Conservation (phyloP, 2,329 filamentous ascomycete genomes). For the Apiospora arundinis region DNA sequence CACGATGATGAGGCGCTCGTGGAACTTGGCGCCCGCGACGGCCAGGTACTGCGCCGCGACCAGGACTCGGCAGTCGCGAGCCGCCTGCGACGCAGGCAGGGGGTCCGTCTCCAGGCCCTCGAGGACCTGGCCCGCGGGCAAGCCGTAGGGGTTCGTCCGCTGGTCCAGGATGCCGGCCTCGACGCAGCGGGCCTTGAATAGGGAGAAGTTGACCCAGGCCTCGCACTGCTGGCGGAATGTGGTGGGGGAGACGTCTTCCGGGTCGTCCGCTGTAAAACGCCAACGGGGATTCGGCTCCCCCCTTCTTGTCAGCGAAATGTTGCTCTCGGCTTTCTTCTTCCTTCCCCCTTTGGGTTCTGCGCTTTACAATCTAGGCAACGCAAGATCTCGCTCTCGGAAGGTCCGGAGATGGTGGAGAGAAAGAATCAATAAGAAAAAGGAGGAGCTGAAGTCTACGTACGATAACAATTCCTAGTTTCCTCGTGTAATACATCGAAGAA, state of each 20-base stretch:
- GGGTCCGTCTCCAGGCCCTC: slow-evolving; percentile 18
- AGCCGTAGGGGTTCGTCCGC: slow-evolving; percentile 15
- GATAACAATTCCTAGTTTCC: slow-evolving; percentile 14
- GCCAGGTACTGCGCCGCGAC: slow-evolving; percentile 18
- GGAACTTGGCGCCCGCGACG: slow-evolving; percentile 15
- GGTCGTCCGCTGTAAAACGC: slow-evolving; percentile 2
- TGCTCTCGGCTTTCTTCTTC: neutral
- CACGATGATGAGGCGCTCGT: slow-evolving; percentile 3
- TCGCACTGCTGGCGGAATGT: slow-evolving; percentile 4
- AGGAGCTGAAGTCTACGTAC: neutral
- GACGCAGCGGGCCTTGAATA: slow-evolving; percentile 18
- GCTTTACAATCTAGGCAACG: neutral
- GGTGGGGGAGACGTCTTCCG: neutral
- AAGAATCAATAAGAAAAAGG: neutral
- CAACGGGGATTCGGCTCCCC: neutral
- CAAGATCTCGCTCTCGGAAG: neutral
- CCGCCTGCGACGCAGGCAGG: neutral
- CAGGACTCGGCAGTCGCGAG: slow-evolving; percentile 14
- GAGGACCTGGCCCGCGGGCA: slow-evolving; percentile 9
- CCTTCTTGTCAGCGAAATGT: neutral
- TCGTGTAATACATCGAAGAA: slow-evolving; percentile 21
- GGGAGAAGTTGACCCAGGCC: slow-evolving; percentile 17
- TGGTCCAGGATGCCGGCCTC: slow-evolving; percentile 19
- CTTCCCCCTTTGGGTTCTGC: neutral
- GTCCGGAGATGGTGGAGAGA: neutral